Conservation (phyloP, 1,139 yeast genomes). For the Hemisphaericaspora subhashii region DNA sequence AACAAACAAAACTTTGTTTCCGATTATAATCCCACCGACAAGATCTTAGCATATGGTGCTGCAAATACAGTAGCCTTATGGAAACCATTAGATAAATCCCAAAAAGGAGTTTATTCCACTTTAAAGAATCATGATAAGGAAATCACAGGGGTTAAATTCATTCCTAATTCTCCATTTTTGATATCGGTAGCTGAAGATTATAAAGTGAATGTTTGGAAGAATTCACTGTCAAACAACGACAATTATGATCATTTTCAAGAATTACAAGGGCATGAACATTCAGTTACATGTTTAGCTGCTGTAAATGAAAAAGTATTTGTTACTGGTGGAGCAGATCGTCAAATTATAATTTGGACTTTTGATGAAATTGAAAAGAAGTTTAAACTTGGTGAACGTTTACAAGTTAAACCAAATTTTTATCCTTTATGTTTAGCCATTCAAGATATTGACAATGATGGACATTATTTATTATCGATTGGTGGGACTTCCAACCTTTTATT, state of each 20-base stretch:
- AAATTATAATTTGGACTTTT: conserved; percentile 51
- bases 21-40: conserved; percentile 45
- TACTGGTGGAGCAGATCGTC: conserved; percentile 71
- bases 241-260: conserved; percentile 31
- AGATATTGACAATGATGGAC: conserved; percentile 33
- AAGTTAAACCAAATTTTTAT: conserved; percentile 51
- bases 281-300: conserved; percentile 52
- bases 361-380: conserved; percentile 18
- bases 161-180: conserved; percentile 47
- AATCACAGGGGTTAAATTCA: conserved; percentile 59
- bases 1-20: conserved; percentile 71
- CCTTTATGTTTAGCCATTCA: conserved; percentile 66
- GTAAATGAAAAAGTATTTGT: conserved; percentile 38
- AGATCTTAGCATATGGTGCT: conserved; percentile 74
- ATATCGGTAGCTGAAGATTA: conserved; percentile 70
- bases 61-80: conserved; percentile 72
- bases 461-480: conserved; percentile 69
- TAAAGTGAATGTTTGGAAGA: conserved; percentile 59
- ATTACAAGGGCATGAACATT: conserved; percentile 39
- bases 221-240: conserved; percentile 11
- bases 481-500: conserved; percentile 69
- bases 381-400: conserved; percentile 31
- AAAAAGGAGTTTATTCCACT: conserved; percentile 53
- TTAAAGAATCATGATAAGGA: conserved; percentile 59
- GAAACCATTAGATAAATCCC: conserved; percentile 49